Evolutionary conservation across 2,329 filamentous ascomycete genomes (phyloP), one percentile per base, ranked within the genome.

Genomic region (Fusarium denticulatum): DNA sequence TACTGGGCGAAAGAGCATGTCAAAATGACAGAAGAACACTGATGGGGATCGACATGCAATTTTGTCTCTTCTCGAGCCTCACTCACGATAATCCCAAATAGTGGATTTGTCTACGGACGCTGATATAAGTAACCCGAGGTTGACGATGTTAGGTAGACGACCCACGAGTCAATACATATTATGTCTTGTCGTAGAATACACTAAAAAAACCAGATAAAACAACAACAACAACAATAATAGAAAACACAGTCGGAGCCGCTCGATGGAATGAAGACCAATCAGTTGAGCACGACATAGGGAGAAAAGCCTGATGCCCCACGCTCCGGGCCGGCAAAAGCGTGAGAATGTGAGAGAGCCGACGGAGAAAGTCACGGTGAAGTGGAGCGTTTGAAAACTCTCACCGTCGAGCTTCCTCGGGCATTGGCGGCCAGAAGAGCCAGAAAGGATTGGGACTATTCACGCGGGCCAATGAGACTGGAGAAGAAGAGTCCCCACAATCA

Each of bases 201-300:
- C 47, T 69, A 64, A 43, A 61, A 65, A 64, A 68, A 64, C 50
- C 49, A 64, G 63, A 60, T 26, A 59, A 62, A 49, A 65, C 62
- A 20, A 50, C 64, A n/a, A 49, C n/a, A 24, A 34, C n/a, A 32
- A 57, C 49, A 60, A 64, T 36, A n/a, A 50, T 34, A 28, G 22
- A 67, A 63, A 47, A 63, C 49, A 61, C 52, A 69, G 42, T 66
- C 72, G 71, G 71, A 74, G 68, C 67, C 71, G 60, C 72, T 77
- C 57, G 63, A 73, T 55, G 73, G 60, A 77, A 79, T 76, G 76
- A 71, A 75, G 69, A 65, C 80, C 80, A 81, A 81, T 81, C 80
- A 81, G 69, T 79, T 71, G 65, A 79, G 75, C 78, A 79, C 75
- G 78, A 77, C 77, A 76, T 59, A 67, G 62, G 50, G 45, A 56